Conservation (phyloP, 2,329 filamentous ascomycete genomes). For the Curvularia verruculosa region DNA sequence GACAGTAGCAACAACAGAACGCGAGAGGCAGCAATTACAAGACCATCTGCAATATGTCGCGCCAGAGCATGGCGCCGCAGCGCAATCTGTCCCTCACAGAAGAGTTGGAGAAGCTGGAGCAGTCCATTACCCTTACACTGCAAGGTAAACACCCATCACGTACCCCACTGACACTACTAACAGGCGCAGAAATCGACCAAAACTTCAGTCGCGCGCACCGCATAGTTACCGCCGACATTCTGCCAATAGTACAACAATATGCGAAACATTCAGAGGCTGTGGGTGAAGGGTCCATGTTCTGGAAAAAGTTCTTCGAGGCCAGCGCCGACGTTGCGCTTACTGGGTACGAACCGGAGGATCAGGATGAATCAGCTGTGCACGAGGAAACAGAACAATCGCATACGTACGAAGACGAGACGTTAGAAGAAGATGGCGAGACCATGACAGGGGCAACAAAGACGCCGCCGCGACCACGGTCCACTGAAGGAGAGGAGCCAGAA, state of each 20-base stretch:
- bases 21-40: not conserved
- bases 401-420: constrained; percentile 54
- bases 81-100: constrained; percentile 81
- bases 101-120: constrained; percentile 93
- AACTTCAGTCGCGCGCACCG: constrained; percentile 97
- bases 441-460: constrained; percentile 54
- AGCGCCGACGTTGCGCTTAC: constrained; percentile 96
- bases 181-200: constrained; percentile 83
- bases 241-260: constrained; percentile 94
- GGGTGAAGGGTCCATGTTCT: constrained; percentile 99
- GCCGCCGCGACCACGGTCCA: constrained; percentile 40
- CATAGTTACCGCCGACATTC: constrained; percentile 91
- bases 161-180: constrained; percentile 37
- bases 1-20: constrained; percentile 17
- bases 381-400: constrained; percentile 47
- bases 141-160: constrained; percentile 65
- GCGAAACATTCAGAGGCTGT: constrained; percentile 90
- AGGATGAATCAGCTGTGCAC: constrained; percentile 61
- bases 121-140: constrained; percentile 93
- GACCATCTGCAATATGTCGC: constrained; percentile 54
- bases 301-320: constrained; percentile 99
- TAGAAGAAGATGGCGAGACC: constrained; percentile 42
- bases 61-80: constrained; percentile 54
- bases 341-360: constrained; percentile 82
- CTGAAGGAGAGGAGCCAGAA: constrained; percentile 47